phyloP scores from a whole-genome alignment of 352 stramenopile species.

The Phytophthora pseudosyringae region DNA sequence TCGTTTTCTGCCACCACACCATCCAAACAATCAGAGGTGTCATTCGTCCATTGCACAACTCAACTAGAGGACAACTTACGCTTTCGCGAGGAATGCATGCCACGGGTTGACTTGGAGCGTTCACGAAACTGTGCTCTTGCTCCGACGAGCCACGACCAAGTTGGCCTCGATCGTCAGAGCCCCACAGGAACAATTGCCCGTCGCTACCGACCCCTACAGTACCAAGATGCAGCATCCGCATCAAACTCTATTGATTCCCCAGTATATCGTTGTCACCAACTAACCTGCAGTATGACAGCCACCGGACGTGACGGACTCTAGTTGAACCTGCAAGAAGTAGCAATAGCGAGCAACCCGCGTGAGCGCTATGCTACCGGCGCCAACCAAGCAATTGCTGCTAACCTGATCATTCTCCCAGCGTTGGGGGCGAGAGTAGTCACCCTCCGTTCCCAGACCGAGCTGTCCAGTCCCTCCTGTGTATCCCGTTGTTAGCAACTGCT shows the following conservation, averaged over 20 bases:
- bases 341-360: neutral
- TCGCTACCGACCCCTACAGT: constrained; percentile 32
- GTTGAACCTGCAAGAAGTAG: constrained; percentile 30
- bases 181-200: constrained; percentile 71
- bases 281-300: constrained; percentile 79
- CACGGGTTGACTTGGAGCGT: constrained; percentile 4
- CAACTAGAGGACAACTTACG: constrained; percentile 6
- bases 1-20: constrained; percentile 27
- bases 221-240: neutral
- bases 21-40: neutral
- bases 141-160: constrained; percentile 31
- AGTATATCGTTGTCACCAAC: neutral
- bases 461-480: constrained; percentile 66
- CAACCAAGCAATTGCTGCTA: neutral
- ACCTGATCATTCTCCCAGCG: constrained; percentile 33
- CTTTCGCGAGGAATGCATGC: constrained; percentile 19
- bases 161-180: constrained; percentile 65
- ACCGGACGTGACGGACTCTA: constrained; percentile 53
- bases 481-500: neutral
- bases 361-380: neutral
- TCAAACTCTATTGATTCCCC: too few species aligned
- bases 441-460: constrained; percentile 57
- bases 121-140: constrained; percentile 15
- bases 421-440: constrained; percentile 69
- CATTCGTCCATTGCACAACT: neutral